Evolutionary conservation across 352 stramenopile genomes (phyloP), one percentile per base, ranked within the genome.

Genomic region (Thraustotheca clavata): DNA sequence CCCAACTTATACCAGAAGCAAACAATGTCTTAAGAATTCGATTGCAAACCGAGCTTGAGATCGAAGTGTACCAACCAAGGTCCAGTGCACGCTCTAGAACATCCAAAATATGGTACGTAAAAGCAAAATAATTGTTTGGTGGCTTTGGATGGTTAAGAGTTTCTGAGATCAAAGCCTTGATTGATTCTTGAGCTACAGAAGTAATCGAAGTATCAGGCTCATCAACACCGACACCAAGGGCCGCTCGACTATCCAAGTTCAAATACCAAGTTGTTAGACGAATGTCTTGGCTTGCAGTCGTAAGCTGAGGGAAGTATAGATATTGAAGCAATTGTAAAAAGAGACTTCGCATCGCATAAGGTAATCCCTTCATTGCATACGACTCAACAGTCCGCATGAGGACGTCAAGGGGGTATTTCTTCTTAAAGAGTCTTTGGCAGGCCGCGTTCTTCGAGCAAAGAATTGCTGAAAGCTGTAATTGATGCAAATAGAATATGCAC

Each of bases 401-500:
- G 1, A 65, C 22, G 4, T 55, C 18, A 12, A 35, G 38, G 11
- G 57, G 38, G 27, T 57, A 65, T 5, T 55, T 27, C 7, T 8
- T n/a, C 11, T 24, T 22, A 7, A 65, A 65, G 38, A 20, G 38
- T 16, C 20, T 27, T 22, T 33, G 38, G 11, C 24, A 24, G 8
- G 46, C 26, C 24, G 22, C 41, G 31, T 65, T 65, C 20, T 55
- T 52, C 26, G 22, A 33, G 38, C n/a, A 32, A 11, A 65, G 38
- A 24, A 43, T 46, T 1, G 20, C n/a, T 2, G 43, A 40, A 7
- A 65, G 38, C 26, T 65, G 52, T 11, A 65, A 32, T 11, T 65
- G 57, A 22, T 65, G 57, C 5, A 65, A 32, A 27, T 55, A 65
- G 11, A 49, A 50, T 27, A 65, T 55, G 22, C 24, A 40, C 57